Evolutionary conservation across 1,284 basidiomycete genomes (phyloP), one percentile per base, ranked within the genome.

Genomic region (Sutorius eximius): DNA sequence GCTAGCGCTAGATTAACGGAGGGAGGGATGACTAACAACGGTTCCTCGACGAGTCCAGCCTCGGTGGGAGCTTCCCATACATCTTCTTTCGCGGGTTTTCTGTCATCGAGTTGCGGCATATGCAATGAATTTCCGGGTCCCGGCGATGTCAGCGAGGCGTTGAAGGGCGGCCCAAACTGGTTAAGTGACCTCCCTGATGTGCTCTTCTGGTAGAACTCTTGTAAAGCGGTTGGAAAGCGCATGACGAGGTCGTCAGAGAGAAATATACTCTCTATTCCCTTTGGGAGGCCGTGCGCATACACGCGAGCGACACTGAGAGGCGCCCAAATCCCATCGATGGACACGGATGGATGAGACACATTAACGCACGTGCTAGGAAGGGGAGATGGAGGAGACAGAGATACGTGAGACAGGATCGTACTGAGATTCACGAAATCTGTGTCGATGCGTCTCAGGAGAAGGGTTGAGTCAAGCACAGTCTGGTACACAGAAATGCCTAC

Each of bases 371-470:
- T 53, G 12, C 18, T 52, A 30, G 59, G 62, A 36, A 66, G 66
- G 4, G 69, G 58, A 1, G 77, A 71, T 71, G 49, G 80, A 70
- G 57, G 72, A 71, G 65, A 44, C n/a, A 68, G 37, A 36, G 47
- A 75, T 24, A 66, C 55, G 30, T 70, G 57, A 49, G 76, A 73
- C 18, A 80, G 69, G 57, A 89, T 82, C 29, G 81, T 78, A 34
- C 83, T 77, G 43, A 87, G 73, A 66, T 89, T 87, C 60, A 89
- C 86, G 60, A 85, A 89, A 63, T 86, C 84, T 27, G 85, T 85
- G 70, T 89, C 86, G 50, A 87, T 82, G 53, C 87, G 81, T 60
- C 86, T 82, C 56, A 87, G 71, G 45, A 88, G 72, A 33, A 76
- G 71, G 41, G 74, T 74, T 13, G 77, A 68, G 42, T 79, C 82